Evolutionary conservation across 2,329 filamentous ascomycete genomes (phyloP).

Genomic region (Sporothrix brunneoviolacea): DNA sequence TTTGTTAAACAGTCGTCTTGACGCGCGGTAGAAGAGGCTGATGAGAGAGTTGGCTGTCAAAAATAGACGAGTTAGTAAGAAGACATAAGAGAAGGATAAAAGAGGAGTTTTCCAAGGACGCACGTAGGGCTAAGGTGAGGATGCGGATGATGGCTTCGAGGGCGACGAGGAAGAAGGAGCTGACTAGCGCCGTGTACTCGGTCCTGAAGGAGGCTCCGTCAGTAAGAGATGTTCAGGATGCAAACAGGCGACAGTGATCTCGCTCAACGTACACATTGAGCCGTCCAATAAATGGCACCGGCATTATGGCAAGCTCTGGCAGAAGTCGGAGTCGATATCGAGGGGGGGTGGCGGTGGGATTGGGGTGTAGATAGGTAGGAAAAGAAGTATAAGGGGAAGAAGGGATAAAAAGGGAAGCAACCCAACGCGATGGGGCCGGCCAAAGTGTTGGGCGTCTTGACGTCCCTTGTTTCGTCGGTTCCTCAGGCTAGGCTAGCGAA

Average conservation of each 20-base stretch:
- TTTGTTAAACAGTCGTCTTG: conserved; percentile 73
- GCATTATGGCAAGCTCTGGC: conserved; percentile 31
- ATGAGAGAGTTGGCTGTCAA: conserved; percentile 67
- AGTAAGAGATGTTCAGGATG: conserved; percentile 7
- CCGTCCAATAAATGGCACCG: conserved; percentile 47
- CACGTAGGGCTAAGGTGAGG: conserved; percentile 81
- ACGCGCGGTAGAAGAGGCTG: conserved; percentile 72
- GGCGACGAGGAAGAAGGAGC: conserved; percentile 74
- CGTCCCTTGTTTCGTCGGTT: no score
- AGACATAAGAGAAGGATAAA: neutral
- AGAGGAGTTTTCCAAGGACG: conserved; percentile 27
- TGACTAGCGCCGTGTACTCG: conserved; percentile 82
- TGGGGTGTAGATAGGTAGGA: no score
- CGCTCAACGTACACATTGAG: conserved; percentile 47
- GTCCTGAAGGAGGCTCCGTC: conserved; percentile 39
- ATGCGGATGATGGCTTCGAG: conserved; percentile 79
- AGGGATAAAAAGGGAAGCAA: no score
- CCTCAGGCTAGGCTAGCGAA: no score
- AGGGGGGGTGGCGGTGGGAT: no score
- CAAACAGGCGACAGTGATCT: no score
- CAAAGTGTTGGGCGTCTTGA: no score
- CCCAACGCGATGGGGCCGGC: no score
- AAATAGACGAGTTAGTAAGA: neutral
- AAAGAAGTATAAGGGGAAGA: no score
- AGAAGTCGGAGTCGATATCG: no score